Evolutionary conservation across 495 filamentous ascomycete species (phyloP).

Genomic region (Aspergillus panamensis): DNA sequence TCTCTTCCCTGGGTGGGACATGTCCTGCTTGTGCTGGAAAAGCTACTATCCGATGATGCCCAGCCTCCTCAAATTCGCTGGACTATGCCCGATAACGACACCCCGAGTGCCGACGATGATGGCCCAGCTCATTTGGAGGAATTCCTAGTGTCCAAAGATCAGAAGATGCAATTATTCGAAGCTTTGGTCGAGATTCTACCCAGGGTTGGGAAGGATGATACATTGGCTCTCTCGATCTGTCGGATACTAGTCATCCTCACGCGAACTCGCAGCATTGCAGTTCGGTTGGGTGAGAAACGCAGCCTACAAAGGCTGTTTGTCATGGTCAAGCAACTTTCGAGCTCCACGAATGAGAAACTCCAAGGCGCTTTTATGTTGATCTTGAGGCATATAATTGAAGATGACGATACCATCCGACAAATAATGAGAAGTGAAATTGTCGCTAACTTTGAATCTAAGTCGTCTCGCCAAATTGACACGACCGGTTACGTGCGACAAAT

Average conservation of each 20-base stretch:
- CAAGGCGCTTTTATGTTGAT: constrained; percentile 82
- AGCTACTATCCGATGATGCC: constrained; percentile 79
- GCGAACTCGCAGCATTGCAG: constrained; percentile 68
- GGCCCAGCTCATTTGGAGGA: constrained; percentile 55
- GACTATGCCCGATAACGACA: constrained; percentile 59
- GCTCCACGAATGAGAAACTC: constrained; percentile 67
- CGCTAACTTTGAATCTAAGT: constrained; percentile 63
- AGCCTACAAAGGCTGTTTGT: constrained; percentile 88
- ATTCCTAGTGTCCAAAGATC: constrained; percentile 59
- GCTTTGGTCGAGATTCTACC: constrained; percentile 78
- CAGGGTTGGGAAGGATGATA: constrained; percentile 78
- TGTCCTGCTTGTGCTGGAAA: constrained; percentile 85
- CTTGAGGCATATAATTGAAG: constrained; percentile 89
- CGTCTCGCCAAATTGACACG: constrained; percentile 62
- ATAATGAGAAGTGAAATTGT: constrained; percentile 92
- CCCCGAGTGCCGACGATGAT: constrained; percentile 42
- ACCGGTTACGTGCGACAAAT: constrained; percentile 69
- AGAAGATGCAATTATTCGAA: constrained; percentile 67
- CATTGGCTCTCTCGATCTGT: constrained; percentile 76
- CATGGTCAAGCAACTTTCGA: constrained; percentile 88
- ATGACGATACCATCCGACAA: constrained; percentile 83
- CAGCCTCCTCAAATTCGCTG: constrained; percentile 74
- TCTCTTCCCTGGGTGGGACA: constrained; percentile 88
- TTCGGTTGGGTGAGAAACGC: constrained; percentile 75
- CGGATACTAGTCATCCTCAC: constrained; percentile 91